Evolutionary conservation across 345 rosid species (phyloP), one percentile per base, ranked within the genome.

Genomic region (Hypericum perforatum): DNA sequence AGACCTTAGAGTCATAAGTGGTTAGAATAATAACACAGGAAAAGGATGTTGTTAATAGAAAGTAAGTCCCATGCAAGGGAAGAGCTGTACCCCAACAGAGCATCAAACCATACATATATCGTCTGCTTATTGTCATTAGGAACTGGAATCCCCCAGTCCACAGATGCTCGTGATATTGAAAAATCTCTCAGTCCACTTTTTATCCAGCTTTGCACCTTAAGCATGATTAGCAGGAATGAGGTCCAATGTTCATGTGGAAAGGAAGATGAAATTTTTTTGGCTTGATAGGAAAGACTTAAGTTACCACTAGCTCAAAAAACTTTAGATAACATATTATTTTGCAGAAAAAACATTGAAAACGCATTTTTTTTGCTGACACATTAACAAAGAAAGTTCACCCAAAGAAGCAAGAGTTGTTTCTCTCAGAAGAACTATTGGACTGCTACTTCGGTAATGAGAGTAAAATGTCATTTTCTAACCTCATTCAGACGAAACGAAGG

Each of bases 101-200:
- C 98, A 59, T 91, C 98, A 76, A 91, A 91, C 96, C 98, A 91
- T 59, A 91, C 98, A 72, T 91, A 91, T 58, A 87, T 84, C 6
- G 98, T 91, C 69, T 91, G 98, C 56, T 75, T 84, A 29, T 74
- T 62, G 63, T 91, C 96, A 57, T 78, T 78, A 65, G 98, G 96
- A 61, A 87, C 92, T 42, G 89, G 96, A 64, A 91, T 91, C 42
- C 96, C 98, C 98, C 98, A 91, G 7, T 87, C 96, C 47, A 91
- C 98, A 49, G 87, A 76, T 67, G 95, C 96, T 47, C 98, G 80
- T 47, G 96, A 91, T 58, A 91, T 84, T n/a, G 98, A 91, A 75
- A 87, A 91, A 70, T 91, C 96, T 55, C 76, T 81, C 66, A 91
- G 70, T 57, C 96, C 95, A 67, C 78, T 72, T 67, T 70, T 91